Evolutionary conservation across 1,284 basidiomycete genomes (phyloP), one percentile per base, ranked within the genome.

Genomic region (Tilletia caries): DNA sequence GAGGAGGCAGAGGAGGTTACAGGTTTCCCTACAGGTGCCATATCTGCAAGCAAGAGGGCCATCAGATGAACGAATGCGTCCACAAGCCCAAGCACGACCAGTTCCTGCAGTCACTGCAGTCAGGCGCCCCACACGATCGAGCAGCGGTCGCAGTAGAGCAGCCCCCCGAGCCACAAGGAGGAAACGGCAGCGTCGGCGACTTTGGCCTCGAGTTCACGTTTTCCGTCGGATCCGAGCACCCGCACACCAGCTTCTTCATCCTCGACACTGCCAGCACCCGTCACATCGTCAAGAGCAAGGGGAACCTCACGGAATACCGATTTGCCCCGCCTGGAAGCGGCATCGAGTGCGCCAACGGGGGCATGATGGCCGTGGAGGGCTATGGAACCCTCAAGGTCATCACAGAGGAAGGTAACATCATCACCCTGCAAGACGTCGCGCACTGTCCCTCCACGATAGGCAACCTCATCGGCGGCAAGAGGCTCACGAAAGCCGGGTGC

Each of bases 401-500:
- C 25, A 58, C 54, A 3, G 54, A 60, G 54, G 25, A 60, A 20
- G 54, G 54, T 18, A 32, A 60, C 25, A 18, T 18, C 23, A 60
- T 60, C 54, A 60, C 29, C 15, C 20, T 60, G 25, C 23, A 25
- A 25, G 54, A 60, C 23, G 54, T 60, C 32, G 54, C 54, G 23
- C 54, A 60, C 32, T 60, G 54, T 20, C 54, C 54, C 10, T 29
- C 25, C 13, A 27, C 29, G 10, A 58, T 58, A 2, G 54, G 25
- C 25, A 60, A 60, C 54, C 29, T 60, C 25, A 60, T 60, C 29
- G 54, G 54, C 8, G 54, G 54, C 54, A 60, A 60, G 54, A 25
- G 54, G 10, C 54, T 60, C 54, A 60, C 54, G n/a, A 60, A 60
- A 3, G 54, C 25, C 29, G 54, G 54, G 15, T 60, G 54, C 54